Conservation (phyloP, 2,329 filamentous ascomycete species). For the Arthrobotrys conoides region DNA sequence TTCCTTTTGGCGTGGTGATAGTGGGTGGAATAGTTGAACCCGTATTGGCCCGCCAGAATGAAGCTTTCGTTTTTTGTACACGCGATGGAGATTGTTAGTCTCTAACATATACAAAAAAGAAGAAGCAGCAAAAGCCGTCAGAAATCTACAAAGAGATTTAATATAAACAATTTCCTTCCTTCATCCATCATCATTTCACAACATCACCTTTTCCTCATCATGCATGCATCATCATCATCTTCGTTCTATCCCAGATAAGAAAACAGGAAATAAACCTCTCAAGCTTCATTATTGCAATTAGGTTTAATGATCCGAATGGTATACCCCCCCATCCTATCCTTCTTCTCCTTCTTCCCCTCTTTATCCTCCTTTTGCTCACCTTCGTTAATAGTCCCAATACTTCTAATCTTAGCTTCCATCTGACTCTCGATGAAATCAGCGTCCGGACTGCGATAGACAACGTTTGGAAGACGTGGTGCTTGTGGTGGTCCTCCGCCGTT, state of each 20-base stretch:
- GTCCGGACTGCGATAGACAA: conserved; percentile 27
- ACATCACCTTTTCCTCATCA: neutral
- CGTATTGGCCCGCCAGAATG: neutral
- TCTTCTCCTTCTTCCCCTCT: neutral
- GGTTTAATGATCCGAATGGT: conserved; percentile 29
- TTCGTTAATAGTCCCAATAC: neutral
- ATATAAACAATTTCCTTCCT: too few species aligned
- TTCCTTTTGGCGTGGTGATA: too few species aligned
- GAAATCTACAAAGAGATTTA: too few species aligned
- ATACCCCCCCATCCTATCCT: conserved; percentile 23
- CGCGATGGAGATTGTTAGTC: too few species aligned
- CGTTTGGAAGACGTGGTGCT: conserved; percentile 1
- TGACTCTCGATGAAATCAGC: conserved; percentile 21
- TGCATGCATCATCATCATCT: neutral
- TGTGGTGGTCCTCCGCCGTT: neutral
- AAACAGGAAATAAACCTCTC: neutral
- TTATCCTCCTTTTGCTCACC: neutral
- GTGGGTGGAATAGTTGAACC: too few species aligned
- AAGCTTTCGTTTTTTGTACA: too few species aligned
- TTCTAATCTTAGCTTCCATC: neutral
- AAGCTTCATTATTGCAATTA: neutral
- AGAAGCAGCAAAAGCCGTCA: too few species aligned
- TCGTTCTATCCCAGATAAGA: neutral
- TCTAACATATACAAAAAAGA: too few species aligned
- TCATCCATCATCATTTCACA: too few species aligned